Evolutionary conservation across 805 yeast species (phyloP).

Genomic region (Yarrowia porcina): DNA sequence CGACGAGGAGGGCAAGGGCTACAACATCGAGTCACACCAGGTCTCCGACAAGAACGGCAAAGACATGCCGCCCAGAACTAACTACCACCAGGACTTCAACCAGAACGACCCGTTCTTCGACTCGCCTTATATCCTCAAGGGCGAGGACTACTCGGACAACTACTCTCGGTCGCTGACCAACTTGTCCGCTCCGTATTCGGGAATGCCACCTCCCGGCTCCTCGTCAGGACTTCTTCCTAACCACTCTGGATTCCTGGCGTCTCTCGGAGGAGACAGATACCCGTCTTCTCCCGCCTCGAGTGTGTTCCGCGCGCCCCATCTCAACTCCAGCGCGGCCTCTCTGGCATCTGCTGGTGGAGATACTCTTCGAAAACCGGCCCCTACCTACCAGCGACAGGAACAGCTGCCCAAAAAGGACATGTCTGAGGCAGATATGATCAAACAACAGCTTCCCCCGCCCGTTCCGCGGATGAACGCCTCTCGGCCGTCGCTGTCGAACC

Average conservation of each 20-base stretch:
- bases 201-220: conserved; percentile 4
- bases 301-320: background rate
- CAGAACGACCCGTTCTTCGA: conserved; percentile 23
- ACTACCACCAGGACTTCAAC: conserved; percentile 10
- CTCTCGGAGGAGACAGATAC: conserved; percentile 14
- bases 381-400: conserved; percentile 2
- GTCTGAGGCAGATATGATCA: background rate
- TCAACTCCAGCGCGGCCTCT: background rate
- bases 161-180: conserved; percentile 18
- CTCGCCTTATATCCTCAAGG: conserved; percentile 18
- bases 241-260: conserved; percentile 15
- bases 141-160: conserved; percentile 4
- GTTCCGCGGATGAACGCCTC: background rate
- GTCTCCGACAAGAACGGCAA: background rate
- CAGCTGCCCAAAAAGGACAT: background rate
- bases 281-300: conserved; percentile 17
- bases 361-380: background rate
- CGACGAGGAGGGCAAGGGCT: conserved; percentile 27
- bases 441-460: background rate
- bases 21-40: background rate
- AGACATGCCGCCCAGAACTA: background rate
- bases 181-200: background rate
- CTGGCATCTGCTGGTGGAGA: background rate
- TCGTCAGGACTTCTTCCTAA: background rate
- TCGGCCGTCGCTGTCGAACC: background rate